These are phyloP conservation scores for Suhomyces faveliae DNA, from an alignment of 805 yeast genomes.

Conservation along the genomic window DNA sequence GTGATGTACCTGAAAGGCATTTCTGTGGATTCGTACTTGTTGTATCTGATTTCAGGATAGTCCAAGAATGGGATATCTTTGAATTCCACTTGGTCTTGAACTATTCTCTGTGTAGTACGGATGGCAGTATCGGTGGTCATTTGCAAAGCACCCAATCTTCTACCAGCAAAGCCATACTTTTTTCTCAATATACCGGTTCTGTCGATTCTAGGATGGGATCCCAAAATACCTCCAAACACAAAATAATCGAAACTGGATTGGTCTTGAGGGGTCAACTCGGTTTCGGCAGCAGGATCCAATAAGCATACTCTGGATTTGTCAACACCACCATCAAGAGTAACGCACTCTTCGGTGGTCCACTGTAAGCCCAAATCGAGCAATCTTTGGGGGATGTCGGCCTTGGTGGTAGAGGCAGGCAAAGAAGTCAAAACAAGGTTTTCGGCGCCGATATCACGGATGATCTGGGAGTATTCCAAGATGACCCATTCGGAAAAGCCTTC, in stretches of 20 bases:
- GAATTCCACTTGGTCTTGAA: slow-evolving; percentile 56
- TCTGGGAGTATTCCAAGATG: slow-evolving; percentile 77
- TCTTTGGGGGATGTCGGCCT: slow-evolving; percentile 59
- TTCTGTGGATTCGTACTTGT: slow-evolving; percentile 87
- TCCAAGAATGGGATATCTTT: slow-evolving; percentile 82
- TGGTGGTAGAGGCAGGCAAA: slow-evolving; percentile 61
- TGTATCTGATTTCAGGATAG: slow-evolving; percentile 90
- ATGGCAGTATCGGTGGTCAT: slow-evolving; percentile 99
- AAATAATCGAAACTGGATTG: slow-evolving; percentile 70
- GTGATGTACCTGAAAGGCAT: slow-evolving; percentile 95
- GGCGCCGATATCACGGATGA: slow-evolving; percentile 77
- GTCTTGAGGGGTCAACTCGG: slow-evolving; percentile 74
- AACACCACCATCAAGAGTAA: slow-evolving; percentile 47
- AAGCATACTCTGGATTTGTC: slow-evolving; percentile 63
- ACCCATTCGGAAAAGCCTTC: slow-evolving; percentile 97
- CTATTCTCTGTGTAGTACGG: slow-evolving; percentile 80
- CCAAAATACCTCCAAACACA: slow-evolving; percentile 94
- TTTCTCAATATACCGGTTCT: slow-evolving; percentile 84
- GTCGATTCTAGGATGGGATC: slow-evolving; percentile 91
- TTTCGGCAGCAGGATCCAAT: slow-evolving; percentile 82
- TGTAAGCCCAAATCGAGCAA: slow-evolving; percentile 63
- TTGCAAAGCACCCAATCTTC: slow-evolving; percentile 82
- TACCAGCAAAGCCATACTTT: slow-evolving; percentile 81
- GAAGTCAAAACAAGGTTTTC: slow-evolving; percentile 77
- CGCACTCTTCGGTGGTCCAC: slow-evolving; percentile 78